Conservation (phyloP, 768 basidiomycete species). For the Sporobolomyces roseus region DNA sequence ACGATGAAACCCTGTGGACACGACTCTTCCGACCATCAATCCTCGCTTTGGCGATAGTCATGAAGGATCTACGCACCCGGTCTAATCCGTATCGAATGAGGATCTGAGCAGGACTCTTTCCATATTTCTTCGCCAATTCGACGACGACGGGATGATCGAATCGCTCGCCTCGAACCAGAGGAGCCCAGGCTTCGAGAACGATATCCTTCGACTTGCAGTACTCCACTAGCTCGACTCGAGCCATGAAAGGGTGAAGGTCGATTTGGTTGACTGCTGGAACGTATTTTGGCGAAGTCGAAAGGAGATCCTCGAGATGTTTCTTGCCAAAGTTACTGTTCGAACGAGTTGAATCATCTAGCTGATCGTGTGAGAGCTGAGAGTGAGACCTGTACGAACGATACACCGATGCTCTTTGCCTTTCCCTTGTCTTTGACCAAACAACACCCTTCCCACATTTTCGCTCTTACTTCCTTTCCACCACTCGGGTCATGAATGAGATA, state of each 20-base stretch:
- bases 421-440: slow-evolving; percentile 64
- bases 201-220: slow-evolving; percentile 47
- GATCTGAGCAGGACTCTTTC: slow-evolving; percentile 60
- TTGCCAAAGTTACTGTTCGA: slow-evolving; percentile 37
- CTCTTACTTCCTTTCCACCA: slow-evolving; percentile 59
- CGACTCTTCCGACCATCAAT: not conserved
- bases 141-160: slow-evolving; percentile 60
- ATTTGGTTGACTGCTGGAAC: slow-evolving; percentile 65
- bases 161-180: slow-evolving; percentile 63
- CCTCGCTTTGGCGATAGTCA: not conserved
- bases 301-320: slow-evolving; percentile 43
- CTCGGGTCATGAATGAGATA: slow-evolving; percentile 69
- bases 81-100: slow-evolving; percentile 80
- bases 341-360: slow-evolving; percentile 3
- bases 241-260: slow-evolving; percentile 67
- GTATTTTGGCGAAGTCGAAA: slow-evolving; percentile 44
- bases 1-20: slow-evolving; percentile 47
- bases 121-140: slow-evolving; percentile 57
- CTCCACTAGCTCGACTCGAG: slow-evolving; percentile 60
- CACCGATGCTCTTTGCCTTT: slow-evolving; percentile 60
- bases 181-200: slow-evolving; percentile 63
- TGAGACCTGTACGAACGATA: too few relatives aligned
- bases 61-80: slow-evolving; percentile 53
- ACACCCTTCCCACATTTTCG: slow-evolving; percentile 64
- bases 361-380: not conserved